These are phyloP conservation scores for Citrullus amarus DNA, from an alignment of 306 rosid species.

Conservation along the genomic window DNA sequence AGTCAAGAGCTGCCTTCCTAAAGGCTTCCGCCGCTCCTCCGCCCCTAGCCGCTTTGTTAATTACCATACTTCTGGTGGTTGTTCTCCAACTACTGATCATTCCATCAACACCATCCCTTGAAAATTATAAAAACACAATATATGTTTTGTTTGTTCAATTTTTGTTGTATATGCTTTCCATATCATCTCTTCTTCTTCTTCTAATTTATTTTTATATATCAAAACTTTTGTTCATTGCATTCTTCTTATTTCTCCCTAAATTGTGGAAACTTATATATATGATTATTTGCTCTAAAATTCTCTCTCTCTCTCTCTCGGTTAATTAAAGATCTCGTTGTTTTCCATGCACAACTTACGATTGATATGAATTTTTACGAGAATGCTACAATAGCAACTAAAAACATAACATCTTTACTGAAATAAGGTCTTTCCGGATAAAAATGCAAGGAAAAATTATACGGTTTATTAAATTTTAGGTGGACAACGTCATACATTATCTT, in stretches of 20 bases:
- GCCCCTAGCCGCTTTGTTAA: conserved; percentile 10
- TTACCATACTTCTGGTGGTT: conserved; percentile 1
- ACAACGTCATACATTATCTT: neutral
- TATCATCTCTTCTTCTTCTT: neutral
- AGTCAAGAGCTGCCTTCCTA: conserved; percentile 10
- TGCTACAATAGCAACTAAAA: neutral
- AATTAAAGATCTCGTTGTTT: neutral
- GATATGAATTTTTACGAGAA: neutral
- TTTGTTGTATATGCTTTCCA: neutral
- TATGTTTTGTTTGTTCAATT: neutral
- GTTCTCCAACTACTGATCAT: neutral
- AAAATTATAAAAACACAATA: no score
- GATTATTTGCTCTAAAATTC: neutral
- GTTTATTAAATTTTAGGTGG: no score
- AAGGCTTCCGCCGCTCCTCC: conserved; percentile 9
- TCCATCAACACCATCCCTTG: neutral
- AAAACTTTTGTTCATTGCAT: no score
- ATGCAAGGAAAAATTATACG: no score
- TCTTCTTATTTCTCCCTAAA: neutral
- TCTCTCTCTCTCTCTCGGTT: neutral
- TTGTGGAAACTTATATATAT: neutral
- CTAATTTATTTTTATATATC: neutral
- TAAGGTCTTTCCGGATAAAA: no score
- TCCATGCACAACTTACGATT: neutral
- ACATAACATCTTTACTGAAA: no score